Conservation (phyloP, 148 eudicot species). For the Mesembryanthemum crystallinum region DNA sequence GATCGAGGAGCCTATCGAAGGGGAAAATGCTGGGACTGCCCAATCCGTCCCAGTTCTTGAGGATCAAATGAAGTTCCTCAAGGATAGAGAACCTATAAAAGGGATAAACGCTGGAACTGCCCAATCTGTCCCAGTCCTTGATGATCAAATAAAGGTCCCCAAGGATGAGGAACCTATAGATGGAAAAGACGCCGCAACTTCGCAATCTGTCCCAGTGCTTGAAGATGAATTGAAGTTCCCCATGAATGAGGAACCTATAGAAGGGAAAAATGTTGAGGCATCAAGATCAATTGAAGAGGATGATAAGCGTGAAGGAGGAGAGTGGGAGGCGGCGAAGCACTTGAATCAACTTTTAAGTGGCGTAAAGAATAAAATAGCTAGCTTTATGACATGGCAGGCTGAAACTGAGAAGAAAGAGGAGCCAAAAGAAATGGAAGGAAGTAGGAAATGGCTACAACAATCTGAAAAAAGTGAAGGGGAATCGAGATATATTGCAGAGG, state of each 20-base stretch:
- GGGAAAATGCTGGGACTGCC: neutral
- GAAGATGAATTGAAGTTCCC: constrained; percentile 22
- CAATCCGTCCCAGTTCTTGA: too few relatives aligned
- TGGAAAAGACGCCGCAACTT: neutral
- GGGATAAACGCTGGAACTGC: too few relatives aligned
- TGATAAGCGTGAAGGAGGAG: constrained; percentile 35
- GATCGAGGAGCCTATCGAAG: constrained; percentile 25
- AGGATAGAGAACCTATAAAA: too few relatives aligned
- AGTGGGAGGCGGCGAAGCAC: constrained; percentile 48
- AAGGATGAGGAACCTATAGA: too few relatives aligned
- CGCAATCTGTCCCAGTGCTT: constrained; percentile 24
- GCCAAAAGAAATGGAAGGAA: constrained; percentile 31
- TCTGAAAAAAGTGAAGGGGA: constrained; percentile 26
- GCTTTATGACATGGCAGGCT: constrained; percentile 41
- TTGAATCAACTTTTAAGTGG: constrained; percentile 40
- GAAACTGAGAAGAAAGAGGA: constrained; percentile 33
- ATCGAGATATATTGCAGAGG: constrained; percentile 27
- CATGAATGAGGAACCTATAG: constrained; percentile 23
- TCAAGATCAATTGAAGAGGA: constrained; percentile 21
- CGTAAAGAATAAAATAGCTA: constrained; percentile 43
- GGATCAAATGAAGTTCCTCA: too few relatives aligned
- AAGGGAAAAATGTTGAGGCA: constrained; percentile 14
- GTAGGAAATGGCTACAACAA: constrained; percentile 32
- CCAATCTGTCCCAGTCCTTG: too few relatives aligned
- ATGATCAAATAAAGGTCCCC: too few relatives aligned